A percentile compares a stretch with the other conserved stretches of the same genome.
These are phyloP conservation scores for Mycena chlorophos DNA, from an alignment of 768 basidiomycete species.

Conservation along the genomic window DNA sequence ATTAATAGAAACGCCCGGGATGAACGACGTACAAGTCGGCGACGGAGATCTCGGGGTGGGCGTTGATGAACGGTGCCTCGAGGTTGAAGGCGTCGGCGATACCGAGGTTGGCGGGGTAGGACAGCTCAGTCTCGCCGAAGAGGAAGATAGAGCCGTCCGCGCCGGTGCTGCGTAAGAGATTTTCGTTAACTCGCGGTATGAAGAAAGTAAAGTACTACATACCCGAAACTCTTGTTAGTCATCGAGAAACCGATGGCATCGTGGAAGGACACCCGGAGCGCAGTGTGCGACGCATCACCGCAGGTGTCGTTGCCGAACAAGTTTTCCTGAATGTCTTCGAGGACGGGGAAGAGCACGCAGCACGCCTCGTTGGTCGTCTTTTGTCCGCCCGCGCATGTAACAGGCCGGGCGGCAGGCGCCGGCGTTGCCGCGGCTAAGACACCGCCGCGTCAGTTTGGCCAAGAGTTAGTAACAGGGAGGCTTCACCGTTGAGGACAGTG, in stretches of 20 bases:
- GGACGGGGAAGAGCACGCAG: constrained; percentile 16
- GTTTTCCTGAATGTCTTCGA: constrained; percentile 4
- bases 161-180: too few relatives aligned
- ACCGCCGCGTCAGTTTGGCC: too few relatives aligned
- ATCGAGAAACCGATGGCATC: background rate
- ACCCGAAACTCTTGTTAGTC: too few relatives aligned
- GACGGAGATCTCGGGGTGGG: constrained; percentile 20
- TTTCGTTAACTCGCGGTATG: constrained; percentile 2
- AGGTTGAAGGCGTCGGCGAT: constrained; percentile 30
- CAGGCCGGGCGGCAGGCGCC: too few relatives aligned
- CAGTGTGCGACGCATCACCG: background rate
- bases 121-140: too few relatives aligned
- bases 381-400: constrained; percentile 12
- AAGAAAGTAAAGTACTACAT: too few relatives aligned
- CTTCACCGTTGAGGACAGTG: too few relatives aligned
- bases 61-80: constrained; percentile 24
- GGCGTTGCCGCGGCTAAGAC: too few relatives aligned
- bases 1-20: background rate
- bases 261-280: background rate
- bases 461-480: too few relatives aligned
- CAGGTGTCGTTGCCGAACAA: background rate
- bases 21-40: constrained; percentile 30
- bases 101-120: constrained; percentile 30
- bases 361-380: constrained; percentile 20
- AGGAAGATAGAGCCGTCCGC: constrained; percentile 35